Evolutionary conservation across 2,329 filamentous ascomycete species (phyloP).

Genomic region (Penicillium hordei): DNA sequence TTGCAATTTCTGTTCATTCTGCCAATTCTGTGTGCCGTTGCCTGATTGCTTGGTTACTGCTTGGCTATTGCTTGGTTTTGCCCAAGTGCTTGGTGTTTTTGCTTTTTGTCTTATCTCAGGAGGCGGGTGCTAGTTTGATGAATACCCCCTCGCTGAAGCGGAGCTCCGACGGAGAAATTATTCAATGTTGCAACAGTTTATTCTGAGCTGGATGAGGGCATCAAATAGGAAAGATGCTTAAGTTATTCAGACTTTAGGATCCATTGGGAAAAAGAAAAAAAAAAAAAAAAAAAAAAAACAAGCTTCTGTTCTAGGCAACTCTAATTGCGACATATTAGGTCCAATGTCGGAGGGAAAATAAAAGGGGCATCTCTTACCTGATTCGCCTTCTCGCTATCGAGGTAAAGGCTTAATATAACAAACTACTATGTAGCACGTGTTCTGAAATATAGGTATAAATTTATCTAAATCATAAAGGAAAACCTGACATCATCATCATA

Average conservation of each 20-base stretch:
- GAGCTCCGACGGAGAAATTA: conserved; percentile 21
- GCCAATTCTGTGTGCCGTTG: background rate
- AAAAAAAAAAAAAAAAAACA: background rate
- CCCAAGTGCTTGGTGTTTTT: background rate
- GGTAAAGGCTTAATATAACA: background rate
- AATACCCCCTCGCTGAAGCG: conserved; percentile 10
- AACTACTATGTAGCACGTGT: background rate
- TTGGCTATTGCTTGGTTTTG: background rate
- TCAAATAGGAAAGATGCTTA: background rate
- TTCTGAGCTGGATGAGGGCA: background rate
- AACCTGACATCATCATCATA: conserved; percentile 30
- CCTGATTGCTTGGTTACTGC: background rate
- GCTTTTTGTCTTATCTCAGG: conserved; percentile 9
- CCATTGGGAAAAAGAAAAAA: background rate
- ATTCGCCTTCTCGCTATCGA: background rate
- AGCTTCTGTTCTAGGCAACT: background rate
- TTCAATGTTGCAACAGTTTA: background rate
- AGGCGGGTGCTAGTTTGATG: background rate
- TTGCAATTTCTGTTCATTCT: background rate
- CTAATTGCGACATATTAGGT: background rate
- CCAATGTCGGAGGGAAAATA: background rate
- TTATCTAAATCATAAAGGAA: conserved; percentile 24
- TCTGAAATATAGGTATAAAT: conserved; percentile 15
- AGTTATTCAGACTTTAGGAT: background rate
- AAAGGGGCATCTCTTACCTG: background rate